phyloP scores from a whole-genome alignment of 495 filamentous ascomycete genomes.

The Parathielavia hyrcaniae region DNA sequence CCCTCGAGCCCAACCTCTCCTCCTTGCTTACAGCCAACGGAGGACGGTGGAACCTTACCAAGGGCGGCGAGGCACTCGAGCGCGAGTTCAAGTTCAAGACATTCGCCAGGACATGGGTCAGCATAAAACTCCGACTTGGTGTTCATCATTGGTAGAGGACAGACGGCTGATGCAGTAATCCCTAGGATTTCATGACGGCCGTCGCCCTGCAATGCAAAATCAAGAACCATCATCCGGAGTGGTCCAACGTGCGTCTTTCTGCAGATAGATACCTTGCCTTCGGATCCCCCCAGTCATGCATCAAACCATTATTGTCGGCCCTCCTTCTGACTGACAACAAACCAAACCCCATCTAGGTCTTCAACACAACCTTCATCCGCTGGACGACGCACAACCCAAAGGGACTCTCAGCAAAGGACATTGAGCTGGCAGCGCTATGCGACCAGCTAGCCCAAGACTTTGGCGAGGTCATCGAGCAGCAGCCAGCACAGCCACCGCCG shows the following conservation, averaged over 20 bases:
- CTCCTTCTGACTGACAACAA: neutral
- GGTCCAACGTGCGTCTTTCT: constrained; percentile 50
- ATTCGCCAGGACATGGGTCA: constrained; percentile 58
- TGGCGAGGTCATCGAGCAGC: constrained; percentile 39
- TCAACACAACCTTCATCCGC: constrained; percentile 55
- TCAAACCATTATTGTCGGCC: neutral
- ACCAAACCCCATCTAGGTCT: constrained; percentile 42
- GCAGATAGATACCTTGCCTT: no score
- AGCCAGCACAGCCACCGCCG: no score
- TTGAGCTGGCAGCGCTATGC: constrained; percentile 59
- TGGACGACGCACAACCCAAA: constrained; percentile 72
- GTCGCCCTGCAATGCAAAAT: constrained; percentile 51
- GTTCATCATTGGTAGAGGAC: neutral
- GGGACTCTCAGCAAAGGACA: constrained; percentile 64
- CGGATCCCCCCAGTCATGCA: neutral
- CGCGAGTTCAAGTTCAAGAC: constrained; percentile 56
- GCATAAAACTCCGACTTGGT: constrained; percentile 17
- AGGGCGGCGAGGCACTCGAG: constrained; percentile 50
- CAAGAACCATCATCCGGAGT: constrained; percentile 57
- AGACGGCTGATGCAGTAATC: neutral
- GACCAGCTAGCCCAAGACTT: constrained; percentile 51
- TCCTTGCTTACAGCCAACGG: constrained; percentile 19
- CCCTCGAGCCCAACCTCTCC: constrained; percentile 16
- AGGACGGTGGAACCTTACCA: constrained; percentile 48
- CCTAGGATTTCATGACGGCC: constrained; percentile 55